Base-by-base conservation (phyloP, 345 rosid species). In the Brassica cretica region DNA sequence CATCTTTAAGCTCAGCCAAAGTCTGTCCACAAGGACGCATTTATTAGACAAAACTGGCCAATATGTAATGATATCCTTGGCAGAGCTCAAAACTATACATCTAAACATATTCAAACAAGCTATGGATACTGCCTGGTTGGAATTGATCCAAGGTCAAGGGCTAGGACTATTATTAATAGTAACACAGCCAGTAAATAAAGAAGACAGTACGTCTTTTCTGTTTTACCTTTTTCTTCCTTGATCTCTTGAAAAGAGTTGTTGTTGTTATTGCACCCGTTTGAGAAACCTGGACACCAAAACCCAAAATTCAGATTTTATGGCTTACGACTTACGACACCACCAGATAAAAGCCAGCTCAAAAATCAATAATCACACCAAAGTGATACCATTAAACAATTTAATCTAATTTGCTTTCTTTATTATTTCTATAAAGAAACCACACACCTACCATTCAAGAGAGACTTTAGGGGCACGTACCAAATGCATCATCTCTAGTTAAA, bases 181-280 rank as follows among this genome's bases (percentile, higher is more conserved):
- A 10, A 10, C 49, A 41, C 14, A 5, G 19, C 2, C 56, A 51
- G 56, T 51, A n/a, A 51, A 51, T n/a, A 51, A n/a, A 63, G 30
- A 68, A 32, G 5, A 21, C 18, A 41, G 18, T 33, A 41, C 14
- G 49, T 41, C 55, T 30, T 16, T 15, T 1, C 14, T 59, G 56
- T 65, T 51, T 49, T 46, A 90, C 94, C 92, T 90, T 90, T 70
- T 85, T 91, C 92, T 84, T 89, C 74, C 93, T 88, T 60, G 91
- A 86, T 81, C 89, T 84, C 84, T 84, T 91, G 75, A 76, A 37
- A 5, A 85, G 59, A 24, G 84, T 73, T 15, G 87, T 73, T 56
- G 61, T 3, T 72, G 77, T 72, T 77, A 37, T 25, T 64, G 44
- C 87, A 32, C 82, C 68, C 0, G 83, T 68, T 33, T 79, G 77